phyloP scores from a whole-genome alignment of 495 filamentous ascomycete genomes.

The Aspergillus affinis region DNA sequence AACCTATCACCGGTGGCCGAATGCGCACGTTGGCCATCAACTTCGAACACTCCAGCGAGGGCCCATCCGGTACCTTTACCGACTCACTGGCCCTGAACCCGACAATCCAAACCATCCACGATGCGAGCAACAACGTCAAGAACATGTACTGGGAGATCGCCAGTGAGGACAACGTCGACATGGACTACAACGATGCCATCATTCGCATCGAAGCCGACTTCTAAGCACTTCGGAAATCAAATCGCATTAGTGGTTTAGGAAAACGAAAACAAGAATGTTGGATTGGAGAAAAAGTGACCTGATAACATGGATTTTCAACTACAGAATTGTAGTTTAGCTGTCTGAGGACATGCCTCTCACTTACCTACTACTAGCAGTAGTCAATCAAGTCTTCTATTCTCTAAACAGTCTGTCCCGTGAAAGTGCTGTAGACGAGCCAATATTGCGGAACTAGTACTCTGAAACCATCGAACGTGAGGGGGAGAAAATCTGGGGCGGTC shows the following conservation, averaged over 20 bases:
- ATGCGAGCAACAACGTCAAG: background rate
- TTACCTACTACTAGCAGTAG: background rate
- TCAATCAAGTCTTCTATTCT: background rate
- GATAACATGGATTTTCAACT: background rate
- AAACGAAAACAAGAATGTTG: background rate
- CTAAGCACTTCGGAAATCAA: background rate
- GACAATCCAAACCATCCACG: background rate
- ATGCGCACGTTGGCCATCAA: constrained; percentile 6
- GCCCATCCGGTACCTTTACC: background rate
- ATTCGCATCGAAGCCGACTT: constrained; percentile 6
- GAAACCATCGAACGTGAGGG: no score
- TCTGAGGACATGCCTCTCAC: background rate
- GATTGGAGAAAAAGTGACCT: background rate
- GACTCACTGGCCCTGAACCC: background rate
- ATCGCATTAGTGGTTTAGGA: background rate
- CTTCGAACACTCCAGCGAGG: constrained; percentile 1
- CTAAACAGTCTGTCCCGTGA: background rate
- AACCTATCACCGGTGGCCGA: no score
- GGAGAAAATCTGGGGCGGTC: no score
- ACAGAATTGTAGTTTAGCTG: background rate
- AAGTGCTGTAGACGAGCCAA: background rate
- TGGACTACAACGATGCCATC: constrained; percentile 8
- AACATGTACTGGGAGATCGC: constrained; percentile 5
- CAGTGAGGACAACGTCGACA: constrained; percentile 4
- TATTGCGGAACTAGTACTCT: no score